Percentiles rank a stretch among this genome's conserved stretches.
Conservation (phyloP, 2,329 filamentous ascomycete species). For the Mycosphaerella sp. region DNA sequence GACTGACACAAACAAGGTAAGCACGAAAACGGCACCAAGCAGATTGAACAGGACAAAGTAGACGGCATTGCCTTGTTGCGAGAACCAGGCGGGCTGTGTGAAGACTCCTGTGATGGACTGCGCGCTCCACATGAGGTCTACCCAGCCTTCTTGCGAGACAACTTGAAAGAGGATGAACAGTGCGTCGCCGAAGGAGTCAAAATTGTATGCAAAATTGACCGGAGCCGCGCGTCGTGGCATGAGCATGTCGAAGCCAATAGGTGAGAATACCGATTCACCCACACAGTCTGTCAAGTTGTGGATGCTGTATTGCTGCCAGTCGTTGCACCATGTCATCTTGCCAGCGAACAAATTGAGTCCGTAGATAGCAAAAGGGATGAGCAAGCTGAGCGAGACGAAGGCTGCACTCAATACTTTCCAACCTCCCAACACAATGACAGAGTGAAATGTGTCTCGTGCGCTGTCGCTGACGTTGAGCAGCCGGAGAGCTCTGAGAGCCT, state of each 20-base stretch:
- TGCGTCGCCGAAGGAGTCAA: conserved; percentile 89
- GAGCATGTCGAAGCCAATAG: conserved; percentile 78
- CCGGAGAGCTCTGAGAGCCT: conserved; percentile 84
- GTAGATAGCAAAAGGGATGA: conserved; percentile 96
- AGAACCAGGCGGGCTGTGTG: conserved; percentile 63
- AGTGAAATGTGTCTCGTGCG: conserved; percentile 92
- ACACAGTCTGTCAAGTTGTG: conserved; percentile 67
- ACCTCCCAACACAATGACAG: conserved; percentile 85
- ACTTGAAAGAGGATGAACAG: conserved; percentile 98
- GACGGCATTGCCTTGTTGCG: conserved; percentile 75
- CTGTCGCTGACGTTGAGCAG: conserved; percentile 95
- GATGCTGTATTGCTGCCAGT: conserved; percentile 48
- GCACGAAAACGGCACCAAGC: conserved; percentile 88
- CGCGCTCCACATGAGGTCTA: conserved; percentile 79
- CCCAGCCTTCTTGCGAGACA: conserved; percentile 97
- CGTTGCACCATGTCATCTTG: conserved; percentile 73
- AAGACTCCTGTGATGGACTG: conserved; percentile 74
- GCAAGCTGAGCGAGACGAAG: conserved; percentile 85
- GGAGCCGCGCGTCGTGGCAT: conserved; percentile 67
- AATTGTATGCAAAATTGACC: conserved; percentile 75
- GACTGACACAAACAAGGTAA: conserved; percentile 96
- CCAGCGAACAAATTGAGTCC: conserved; percentile 90
- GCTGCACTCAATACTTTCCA: conserved; percentile 92
- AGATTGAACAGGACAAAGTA: conserved; percentile 98
- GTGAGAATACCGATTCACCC: conserved; percentile 70